Percentiles rank a stretch among this genome's conserved stretches.
Evolutionary conservation across 768 basidiomycete genomes (phyloP).

Genomic region (Kwoniella shandongensis): DNA sequence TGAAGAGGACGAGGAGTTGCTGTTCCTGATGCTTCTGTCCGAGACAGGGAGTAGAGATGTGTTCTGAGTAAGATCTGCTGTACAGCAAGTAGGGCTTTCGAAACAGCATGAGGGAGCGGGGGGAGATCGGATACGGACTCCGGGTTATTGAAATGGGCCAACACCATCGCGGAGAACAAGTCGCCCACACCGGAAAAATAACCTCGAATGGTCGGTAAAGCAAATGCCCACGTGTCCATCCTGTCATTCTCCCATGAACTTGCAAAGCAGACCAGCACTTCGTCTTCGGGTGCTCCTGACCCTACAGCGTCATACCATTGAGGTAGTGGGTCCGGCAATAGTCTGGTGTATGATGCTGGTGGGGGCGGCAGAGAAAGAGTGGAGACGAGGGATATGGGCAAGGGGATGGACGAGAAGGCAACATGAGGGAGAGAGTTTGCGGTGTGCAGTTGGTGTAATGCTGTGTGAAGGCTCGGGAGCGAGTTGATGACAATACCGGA

Average conservation of each 20-base stretch:
- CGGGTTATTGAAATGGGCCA: slow-evolving; percentile 66
- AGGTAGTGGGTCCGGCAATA: slow-evolving; percentile 29
- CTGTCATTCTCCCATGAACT: slow-evolving; percentile 55
- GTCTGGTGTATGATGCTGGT: slow-evolving; percentile 30
- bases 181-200: slow-evolving; percentile 98
- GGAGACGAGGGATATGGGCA: slow-evolving; percentile 61
- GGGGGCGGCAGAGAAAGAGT: slow-evolving; percentile 52
- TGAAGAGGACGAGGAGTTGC: slow-evolving; percentile 30
- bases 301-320: slow-evolving; percentile 34
- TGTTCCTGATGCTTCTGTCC: slow-evolving; percentile 11
- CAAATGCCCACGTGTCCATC: slow-evolving; percentile 60
- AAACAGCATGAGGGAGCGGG: slow-evolving; percentile 42
- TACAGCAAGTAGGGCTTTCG: slow-evolving; percentile 41
- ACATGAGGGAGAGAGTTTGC: slow-evolving; percentile 76
- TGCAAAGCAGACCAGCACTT: slow-evolving; percentile 75
- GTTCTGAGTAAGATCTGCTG: slow-evolving; percentile 50
- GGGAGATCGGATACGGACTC: slow-evolving; percentile 18
- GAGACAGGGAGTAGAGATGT: slow-evolving; percentile 30
- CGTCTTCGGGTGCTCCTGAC: slow-evolving; percentile 30
- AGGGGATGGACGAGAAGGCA: slow-evolving; percentile 86
- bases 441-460: slow-evolving; percentile 73
- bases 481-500: slow-evolving; percentile 72
- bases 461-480: slow-evolving; percentile 64
- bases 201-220: slow-evolving; percentile 75
- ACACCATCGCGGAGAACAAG: slow-evolving; percentile 86